Base-by-base conservation (phyloP, 108 stramenopile genomes). In the Aurantiochytrium sp. region DNA sequence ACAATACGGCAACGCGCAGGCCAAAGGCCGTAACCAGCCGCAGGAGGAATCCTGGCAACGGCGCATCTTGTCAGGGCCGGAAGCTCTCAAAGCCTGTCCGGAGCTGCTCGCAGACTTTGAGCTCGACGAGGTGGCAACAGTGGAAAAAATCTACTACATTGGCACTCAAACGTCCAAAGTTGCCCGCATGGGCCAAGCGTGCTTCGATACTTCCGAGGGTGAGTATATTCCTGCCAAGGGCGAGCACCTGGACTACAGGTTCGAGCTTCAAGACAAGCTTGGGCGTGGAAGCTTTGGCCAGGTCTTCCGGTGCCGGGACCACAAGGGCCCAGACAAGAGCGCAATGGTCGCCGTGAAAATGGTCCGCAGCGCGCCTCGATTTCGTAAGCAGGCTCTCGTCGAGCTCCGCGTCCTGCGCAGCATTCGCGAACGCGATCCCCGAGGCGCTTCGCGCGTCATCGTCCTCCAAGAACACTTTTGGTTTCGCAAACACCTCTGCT, bases 241-340 rank as follows among this genome's bases (percentile, higher is more conserved):
- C 17, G 89, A 89, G 52, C 89, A 89, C 1, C 24, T 88, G n/a
- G 30, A 15, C 10, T 89, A 30, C 69, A 10, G 88, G 37, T 93
- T 87, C 89, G 88, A 87, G 42, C 91, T 98, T 19, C 88, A 97
- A 45, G 90, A 91, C 21, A 55, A 94, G 39, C 87, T 99, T 37
- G 98, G 98, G 45, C 95, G 95, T 88, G 98, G 98, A 8, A 97
- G 97, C 32, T 99, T 99, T 90, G 98, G 97, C 4, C 97, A 98
- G 93, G 97, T 98, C 31, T 97, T 98, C 68, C 90, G 95, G 54
- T 98, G 97, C 87, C 87, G 93, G 55, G 91, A 92, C 45, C 86
- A 54, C 27, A 90, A 89, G 19, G 95, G 96, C 32, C 92, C n/a
- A n/a, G 94, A 12, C 55, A 59, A 59, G 21, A 50, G 55, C 48